Conservation (phyloP, 768 basidiomycete genomes). For the Solioccasus polychromus region DNA sequence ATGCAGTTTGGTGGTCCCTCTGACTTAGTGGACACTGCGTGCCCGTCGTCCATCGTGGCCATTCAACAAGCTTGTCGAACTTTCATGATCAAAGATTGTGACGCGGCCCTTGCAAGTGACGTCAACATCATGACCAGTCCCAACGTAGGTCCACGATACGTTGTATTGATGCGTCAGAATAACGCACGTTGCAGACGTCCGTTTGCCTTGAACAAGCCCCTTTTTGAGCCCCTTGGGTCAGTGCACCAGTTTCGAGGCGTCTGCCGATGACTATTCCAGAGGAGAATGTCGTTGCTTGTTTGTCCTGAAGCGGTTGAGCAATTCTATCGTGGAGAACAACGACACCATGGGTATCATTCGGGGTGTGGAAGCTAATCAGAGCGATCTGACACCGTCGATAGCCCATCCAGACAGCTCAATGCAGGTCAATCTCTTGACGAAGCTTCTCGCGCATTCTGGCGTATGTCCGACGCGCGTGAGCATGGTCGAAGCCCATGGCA, state of each 20-base stretch:
- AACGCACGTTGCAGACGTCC: constrained; percentile 50
- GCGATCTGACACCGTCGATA: constrained; percentile 61
- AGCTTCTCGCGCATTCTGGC: constrained; percentile 43
- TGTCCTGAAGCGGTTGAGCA: constrained; percentile 65
- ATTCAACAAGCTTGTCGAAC: constrained; percentile 69
- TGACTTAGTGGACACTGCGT: constrained; percentile 69
- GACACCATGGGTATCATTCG: constrained; percentile 66
- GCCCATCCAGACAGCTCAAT: constrained; percentile 68
- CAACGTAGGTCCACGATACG: constrained; percentile 45
- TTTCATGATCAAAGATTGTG: constrained; percentile 60
- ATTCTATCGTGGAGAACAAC: constrained; percentile 67
- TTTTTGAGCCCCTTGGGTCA: constrained; percentile 66
- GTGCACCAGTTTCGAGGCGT: constrained; percentile 67
- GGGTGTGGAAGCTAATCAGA: constrained; percentile 71
- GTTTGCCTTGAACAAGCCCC: constrained; percentile 62
- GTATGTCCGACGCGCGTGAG: constrained; percentile 47
- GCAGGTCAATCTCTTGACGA: constrained; percentile 54
- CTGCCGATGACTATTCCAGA: constrained; percentile 72
- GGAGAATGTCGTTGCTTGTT: constrained; percentile 70
- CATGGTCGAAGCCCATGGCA: constrained; percentile 73
- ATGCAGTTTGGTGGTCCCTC: constrained; percentile 71
- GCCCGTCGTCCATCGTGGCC: constrained; percentile 68
- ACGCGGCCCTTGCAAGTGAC: constrained; percentile 69
- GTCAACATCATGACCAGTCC: constrained; percentile 70
- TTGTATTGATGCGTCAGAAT: constrained; percentile 2